Conservation (phyloP, 75 land plant genomes). For the Picea sitchensis region DNA sequence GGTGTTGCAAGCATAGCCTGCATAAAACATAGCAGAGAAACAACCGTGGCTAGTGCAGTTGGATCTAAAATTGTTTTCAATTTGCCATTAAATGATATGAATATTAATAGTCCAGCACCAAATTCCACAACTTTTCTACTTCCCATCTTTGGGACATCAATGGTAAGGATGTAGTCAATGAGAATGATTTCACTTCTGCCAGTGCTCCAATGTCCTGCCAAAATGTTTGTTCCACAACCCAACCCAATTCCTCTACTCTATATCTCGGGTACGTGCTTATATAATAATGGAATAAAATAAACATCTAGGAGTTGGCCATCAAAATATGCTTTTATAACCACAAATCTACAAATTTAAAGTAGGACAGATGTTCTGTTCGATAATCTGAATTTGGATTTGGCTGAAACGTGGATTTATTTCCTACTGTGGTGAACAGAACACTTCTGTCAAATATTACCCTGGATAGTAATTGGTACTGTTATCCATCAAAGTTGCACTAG, state of each 20-base stretch:
- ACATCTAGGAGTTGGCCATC: too few relatives aligned
- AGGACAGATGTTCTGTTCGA: too few relatives aligned
- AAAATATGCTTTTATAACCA: too few relatives aligned
- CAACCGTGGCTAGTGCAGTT: constrained; percentile 86
- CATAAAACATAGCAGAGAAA: constrained; percentile 83
- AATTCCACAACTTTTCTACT: constrained; percentile 84
- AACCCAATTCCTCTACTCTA: constrained; percentile 86
- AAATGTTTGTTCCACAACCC: constrained; percentile 82
- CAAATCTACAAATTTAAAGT: too few relatives aligned
- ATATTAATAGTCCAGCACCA: constrained; percentile 77
- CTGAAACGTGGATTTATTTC: too few relatives aligned
- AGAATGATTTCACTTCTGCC: constrained; percentile 86
- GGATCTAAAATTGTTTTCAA: constrained; percentile 91
- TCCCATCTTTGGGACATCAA: constrained; percentile 97
- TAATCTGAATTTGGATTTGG: too few relatives aligned
- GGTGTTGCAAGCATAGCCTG: constrained; percentile 88
- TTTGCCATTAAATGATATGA: constrained; percentile 81
- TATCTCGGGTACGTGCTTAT: constrained; percentile 45
- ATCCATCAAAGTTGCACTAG: too few relatives aligned
- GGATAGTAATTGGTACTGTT: too few relatives aligned
- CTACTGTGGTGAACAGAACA: too few relatives aligned
- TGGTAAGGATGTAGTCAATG: constrained; percentile 94
- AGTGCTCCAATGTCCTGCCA: constrained; percentile 96
- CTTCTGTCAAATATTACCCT: too few relatives aligned
- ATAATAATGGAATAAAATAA: too few relatives aligned